These are phyloP conservation scores for Hanseniaspora taiwanica DNA, from an alignment of 805 yeast species.

Conservation along the genomic window DNA sequence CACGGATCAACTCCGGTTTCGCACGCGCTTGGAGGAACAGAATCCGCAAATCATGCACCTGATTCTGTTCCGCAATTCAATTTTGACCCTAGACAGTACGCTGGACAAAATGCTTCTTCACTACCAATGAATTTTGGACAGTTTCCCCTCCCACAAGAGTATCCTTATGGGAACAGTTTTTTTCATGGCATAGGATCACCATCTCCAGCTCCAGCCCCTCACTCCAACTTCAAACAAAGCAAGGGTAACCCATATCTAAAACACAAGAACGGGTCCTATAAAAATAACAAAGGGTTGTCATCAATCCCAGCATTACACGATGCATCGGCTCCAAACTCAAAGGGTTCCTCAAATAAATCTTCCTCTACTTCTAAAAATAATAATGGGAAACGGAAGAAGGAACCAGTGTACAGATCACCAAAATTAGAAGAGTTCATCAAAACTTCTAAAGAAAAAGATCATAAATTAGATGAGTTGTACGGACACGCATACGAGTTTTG, in stretches of 20 bases:
- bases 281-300: conserved; percentile 6
- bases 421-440: conserved; percentile 74
- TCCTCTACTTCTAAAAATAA: conserved; percentile 7
- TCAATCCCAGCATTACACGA: conserved; percentile 2
- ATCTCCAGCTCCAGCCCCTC: conserved; percentile 1
- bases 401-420: conserved; percentile 59
- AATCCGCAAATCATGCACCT: too few species aligned
- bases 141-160: neutral
- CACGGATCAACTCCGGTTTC: neutral
- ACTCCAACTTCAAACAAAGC: conserved; percentile 2
- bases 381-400: conserved; percentile 12
- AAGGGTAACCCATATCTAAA: conserved; percentile 1
- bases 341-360: neutral
- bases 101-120: too few species aligned
- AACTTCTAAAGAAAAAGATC: conserved; percentile 40
- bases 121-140: too few species aligned
- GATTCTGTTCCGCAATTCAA: neutral
- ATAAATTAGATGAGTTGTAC: conserved; percentile 56
- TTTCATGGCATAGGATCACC: conserved; percentile 2
- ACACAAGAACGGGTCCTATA: conserved; percentile 2
- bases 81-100: neutral
- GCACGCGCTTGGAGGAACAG: too few species aligned
- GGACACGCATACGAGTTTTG: conserved; percentile 87
- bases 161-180: neutral
- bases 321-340: neutral